Evolutionary conservation across 495 filamentous ascomycete species (phyloP).

Genomic region (Usnea hakonensis): DNA sequence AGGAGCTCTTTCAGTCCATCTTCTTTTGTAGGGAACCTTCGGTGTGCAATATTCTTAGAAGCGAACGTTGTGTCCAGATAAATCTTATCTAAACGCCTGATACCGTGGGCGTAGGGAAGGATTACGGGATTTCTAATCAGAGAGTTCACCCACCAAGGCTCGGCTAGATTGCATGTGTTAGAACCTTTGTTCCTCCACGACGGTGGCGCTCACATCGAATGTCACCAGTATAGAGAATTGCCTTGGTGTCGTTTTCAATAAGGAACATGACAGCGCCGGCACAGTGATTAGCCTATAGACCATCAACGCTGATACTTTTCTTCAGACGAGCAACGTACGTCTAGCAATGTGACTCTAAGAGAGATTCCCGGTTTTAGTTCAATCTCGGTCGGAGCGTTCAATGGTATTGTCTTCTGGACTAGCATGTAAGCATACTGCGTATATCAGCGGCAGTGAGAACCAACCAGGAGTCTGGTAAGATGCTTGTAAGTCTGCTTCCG

Average conservation of each 20-base stretch:
- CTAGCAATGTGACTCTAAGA: slow-evolving; percentile 75
- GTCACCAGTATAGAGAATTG: slow-evolving; percentile 88
- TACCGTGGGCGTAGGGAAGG: slow-evolving; percentile 63
- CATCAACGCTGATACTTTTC: background rate
- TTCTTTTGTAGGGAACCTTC: slow-evolving; percentile 51
- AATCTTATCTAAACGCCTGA: slow-evolving; percentile 62
- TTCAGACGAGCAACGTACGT: slow-evolving; percentile 40
- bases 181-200: background rate
- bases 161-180: slow-evolving; percentile 34
- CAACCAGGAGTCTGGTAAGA: slow-evolving; percentile 58
- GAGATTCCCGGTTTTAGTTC: slow-evolving; percentile 59
- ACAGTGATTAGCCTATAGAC: slow-evolving; percentile 67
- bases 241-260: slow-evolving; percentile 66
- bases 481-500: slow-evolving; percentile 64
- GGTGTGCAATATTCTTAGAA: slow-evolving; percentile 36
- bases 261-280: slow-evolving; percentile 91
- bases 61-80: slow-evolving; percentile 86
- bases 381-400: slow-evolving; percentile 72
- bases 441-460: slow-evolving; percentile 1
- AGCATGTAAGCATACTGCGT: background rate
- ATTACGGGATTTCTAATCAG: slow-evolving; percentile 64
- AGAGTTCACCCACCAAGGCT: slow-evolving; percentile 59
- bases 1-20: slow-evolving; percentile 71
- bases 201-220: slow-evolving; percentile 55
- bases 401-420: slow-evolving; percentile 64